These are phyloP conservation scores for Phytophthora citrophthora DNA, from an alignment of 352 stramenopile species.

Conservation along the genomic window DNA sequence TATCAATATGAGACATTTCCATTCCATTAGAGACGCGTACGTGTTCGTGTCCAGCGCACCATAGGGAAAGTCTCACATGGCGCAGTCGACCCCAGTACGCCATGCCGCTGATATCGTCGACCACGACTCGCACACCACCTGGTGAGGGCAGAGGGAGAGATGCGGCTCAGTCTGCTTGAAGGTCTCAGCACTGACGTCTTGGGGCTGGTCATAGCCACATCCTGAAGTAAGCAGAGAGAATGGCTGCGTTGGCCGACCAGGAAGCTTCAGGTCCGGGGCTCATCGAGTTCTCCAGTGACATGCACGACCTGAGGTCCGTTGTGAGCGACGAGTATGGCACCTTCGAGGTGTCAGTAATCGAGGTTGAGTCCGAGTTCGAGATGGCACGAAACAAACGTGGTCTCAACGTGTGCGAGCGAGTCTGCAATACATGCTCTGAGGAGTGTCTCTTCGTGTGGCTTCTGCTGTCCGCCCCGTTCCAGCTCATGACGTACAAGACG, in stretches of 20 bases:
- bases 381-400: constrained; percentile 16
- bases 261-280: constrained; percentile 10
- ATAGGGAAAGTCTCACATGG: constrained; percentile 5
- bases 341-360: constrained; percentile 74
- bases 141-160: constrained; percentile 21
- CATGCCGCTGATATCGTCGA: background rate
- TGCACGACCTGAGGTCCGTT: constrained; percentile 23
- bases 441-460: constrained; percentile 63
- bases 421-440: constrained; percentile 31
- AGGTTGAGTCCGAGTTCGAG: constrained; percentile 49
- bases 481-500: constrained; percentile 62
- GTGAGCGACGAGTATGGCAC: constrained; percentile 65
- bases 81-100: background rate
- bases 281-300: constrained; percentile 19
- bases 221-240: background rate
- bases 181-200: constrained; percentile 13
- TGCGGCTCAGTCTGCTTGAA: constrained; percentile 1
- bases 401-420: constrained; percentile 14
- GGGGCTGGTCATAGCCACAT: constrained; percentile 1
- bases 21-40: constrained; percentile 2
- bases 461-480: constrained; percentile 57
- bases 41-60: background rate
- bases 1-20: background rate
- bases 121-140: constrained; percentile 14
- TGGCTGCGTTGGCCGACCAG: constrained; percentile 23